Evolutionary conservation across 225 moss, liverwort and hornwort species (phyloP), one percentile per base, ranked within the genome.

Genomic region (Ulota crispa): DNA sequence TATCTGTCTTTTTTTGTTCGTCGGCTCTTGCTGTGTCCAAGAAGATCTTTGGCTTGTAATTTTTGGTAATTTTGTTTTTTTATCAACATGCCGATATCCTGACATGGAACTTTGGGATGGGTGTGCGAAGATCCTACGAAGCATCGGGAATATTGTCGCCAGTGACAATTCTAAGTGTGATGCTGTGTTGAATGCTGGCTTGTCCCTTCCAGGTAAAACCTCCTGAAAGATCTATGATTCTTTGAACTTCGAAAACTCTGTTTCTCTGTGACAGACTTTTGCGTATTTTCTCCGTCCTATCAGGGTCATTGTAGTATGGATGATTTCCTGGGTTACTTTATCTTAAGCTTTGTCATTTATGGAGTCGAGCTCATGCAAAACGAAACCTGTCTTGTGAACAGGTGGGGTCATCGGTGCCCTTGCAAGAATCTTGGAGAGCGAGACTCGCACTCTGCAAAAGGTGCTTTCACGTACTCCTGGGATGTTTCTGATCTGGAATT

Each of bases 121-220:
- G 63, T 82, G 53, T 89, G 64, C 53, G 37, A 82, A 98, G 98
- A 87, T 98, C 23, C 76, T 98, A 67, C 90, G 98, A 87, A 90
- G 92, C 83, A 81, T 98, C 42, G 95, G 95, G 39, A 98, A 98
- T 79, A 87, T 98, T 61, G 95, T 93, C 55, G 94, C 98, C 27
- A 92, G 89, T 73, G 98, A 98, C 82, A 95, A 93, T 67, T 72
- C 91, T 21, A 95, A 95, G 85, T 92, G 93, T 67, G 95, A 98
- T 77, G 92, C 92, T n/a, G 87, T 98, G 83, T 87, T 98, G 63
- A 81, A 82, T 73, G 95, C 93, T 64, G 91, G 93, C 32, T 88
- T 89, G 85, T 85, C 88, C 70, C 76, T 90, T 72, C 86, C 94
- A 77, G 94, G 98, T 95, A 82, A 90, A 82, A 80, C 30, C 42